Evolutionary conservation across 768 basidiomycete species (phyloP), one percentile per base, ranked within the genome.

Genomic region (Naganishia friedmannii): DNA sequence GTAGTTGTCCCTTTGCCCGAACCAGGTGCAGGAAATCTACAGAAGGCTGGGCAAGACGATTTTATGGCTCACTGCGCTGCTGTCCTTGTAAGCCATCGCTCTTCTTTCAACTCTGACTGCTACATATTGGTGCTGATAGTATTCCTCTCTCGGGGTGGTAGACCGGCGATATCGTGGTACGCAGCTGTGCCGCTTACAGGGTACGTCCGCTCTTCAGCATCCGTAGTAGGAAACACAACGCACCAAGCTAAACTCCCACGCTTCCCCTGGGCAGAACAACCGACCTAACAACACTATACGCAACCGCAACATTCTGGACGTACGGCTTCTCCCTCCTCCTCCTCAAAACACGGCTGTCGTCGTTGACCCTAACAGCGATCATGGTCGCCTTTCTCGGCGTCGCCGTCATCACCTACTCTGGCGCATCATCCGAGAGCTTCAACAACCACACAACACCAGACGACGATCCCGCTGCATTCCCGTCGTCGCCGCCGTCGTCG

Each of bases 281-380:
- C 73, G 91, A 93, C 80, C 87, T 93, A 31, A 94, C 92, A 37
- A 80, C 83, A 0, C 86, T 93, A 31, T 92, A 90, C 88, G 94
- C 95, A 77, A 88, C 90, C 9, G 91, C 90, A 75, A 89, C 91
- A 0, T 93, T 97, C 83, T 93, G 92, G 80, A 90, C 91, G 6
- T 98, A 97, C 77, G 78, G 92, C 31, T 86, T 97, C 78, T 86
- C 88, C n/a, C 87, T 93, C 71, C 45, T 78, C 46, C 72, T 81
- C 29, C 73, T 82, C 3, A 55, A 75, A 45, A 72, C 73, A 56
- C 86, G 86, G 74, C 74, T 92, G 2, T 87, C 88, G 88, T 89
- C 89, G 86, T 90, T 71, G 73, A 84, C 19, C 83, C 86, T 93
- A 37, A 77, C 86, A 29, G 88, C 92, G 17, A 93, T 98, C 21